These are phyloP conservation scores for Astrocystis sublimbata DNA, from an alignment of 495 filamentous ascomycete species.

Conservation along the genomic window DNA sequence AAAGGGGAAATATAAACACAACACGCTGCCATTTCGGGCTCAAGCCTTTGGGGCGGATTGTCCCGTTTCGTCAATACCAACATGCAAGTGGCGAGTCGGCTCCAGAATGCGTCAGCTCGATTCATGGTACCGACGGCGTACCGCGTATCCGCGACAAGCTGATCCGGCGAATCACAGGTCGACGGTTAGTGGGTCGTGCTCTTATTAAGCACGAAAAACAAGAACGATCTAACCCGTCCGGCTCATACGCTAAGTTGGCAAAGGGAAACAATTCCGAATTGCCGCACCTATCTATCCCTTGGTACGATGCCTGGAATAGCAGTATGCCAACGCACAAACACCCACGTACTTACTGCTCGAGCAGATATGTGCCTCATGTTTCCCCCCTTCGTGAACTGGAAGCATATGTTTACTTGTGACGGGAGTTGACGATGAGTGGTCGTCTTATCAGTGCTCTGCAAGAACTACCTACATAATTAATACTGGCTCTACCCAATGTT, in stretches of 20 bases:
- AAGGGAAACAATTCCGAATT: not conserved
- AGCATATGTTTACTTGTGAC: constrained; percentile 7
- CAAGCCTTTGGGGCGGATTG: constrained; percentile 16
- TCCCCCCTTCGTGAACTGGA: constrained; percentile 1
- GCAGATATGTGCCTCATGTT: not conserved
- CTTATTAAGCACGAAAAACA: constrained; percentile 1
- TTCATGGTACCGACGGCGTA: constrained; percentile 25
- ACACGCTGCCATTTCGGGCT: constrained; percentile 11
- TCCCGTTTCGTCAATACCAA: constrained; percentile 31
- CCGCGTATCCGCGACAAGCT: constrained; percentile 27
- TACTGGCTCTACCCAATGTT: no score
- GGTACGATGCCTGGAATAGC: not conserved
- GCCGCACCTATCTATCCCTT: not conserved
- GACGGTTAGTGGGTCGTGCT: constrained; percentile 8
- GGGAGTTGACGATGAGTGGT: constrained; percentile 8
- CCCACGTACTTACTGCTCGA: no score
- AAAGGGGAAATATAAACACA: constrained; percentile 14
- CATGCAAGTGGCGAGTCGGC: constrained; percentile 24
- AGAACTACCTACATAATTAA: no score
- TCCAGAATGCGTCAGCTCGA: constrained; percentile 19
- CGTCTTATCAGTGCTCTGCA: not conserved
- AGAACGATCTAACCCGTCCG: not conserved
- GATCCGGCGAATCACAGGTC: constrained; percentile 23
- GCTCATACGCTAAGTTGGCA: constrained; percentile 1
- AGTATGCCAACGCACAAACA: not conserved